Conservation (phyloP, 306 rosid species). For the Rosa chinensis region DNA sequence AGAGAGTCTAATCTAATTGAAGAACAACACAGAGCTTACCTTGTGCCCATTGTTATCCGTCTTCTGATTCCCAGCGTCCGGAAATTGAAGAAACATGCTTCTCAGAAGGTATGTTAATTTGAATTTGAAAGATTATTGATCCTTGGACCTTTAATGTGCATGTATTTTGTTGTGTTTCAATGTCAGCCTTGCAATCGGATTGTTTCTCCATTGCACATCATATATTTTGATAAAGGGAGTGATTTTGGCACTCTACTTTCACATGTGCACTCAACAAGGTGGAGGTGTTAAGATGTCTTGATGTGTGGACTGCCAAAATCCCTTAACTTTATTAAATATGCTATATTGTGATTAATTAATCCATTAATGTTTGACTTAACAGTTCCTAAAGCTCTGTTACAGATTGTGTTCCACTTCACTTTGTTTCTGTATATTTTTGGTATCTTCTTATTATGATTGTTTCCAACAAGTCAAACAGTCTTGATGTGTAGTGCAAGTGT, state of each 20-base stretch:
- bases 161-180: neutral
- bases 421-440: too few relatives aligned
- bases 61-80: slow-evolving; percentile 88
- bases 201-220: neutral
- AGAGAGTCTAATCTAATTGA: slow-evolving; percentile 62
- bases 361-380: neutral
- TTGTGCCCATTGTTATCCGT: slow-evolving; percentile 75
- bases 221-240: neutral
- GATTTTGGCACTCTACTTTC: neutral
- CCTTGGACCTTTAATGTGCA: neutral
- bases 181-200: neutral
- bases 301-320: neutral
- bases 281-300: neutral
- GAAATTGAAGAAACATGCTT: slow-evolving; percentile 76
- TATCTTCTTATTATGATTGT: neutral
- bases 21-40: slow-evolving; percentile 62
- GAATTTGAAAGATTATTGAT: neutral
- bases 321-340: neutral
- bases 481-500: neutral
- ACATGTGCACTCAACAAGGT: neutral
- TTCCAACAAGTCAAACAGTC: neutral
- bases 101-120: slow-evolving; percentile 64
- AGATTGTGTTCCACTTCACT: neutral
- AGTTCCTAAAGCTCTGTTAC: neutral
- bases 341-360: neutral